A percentile compares a stretch with the other conserved stretches of the same genome.
Conservation (phyloP, 208 protist genomes). For the Spongospora subterranea region DNA sequence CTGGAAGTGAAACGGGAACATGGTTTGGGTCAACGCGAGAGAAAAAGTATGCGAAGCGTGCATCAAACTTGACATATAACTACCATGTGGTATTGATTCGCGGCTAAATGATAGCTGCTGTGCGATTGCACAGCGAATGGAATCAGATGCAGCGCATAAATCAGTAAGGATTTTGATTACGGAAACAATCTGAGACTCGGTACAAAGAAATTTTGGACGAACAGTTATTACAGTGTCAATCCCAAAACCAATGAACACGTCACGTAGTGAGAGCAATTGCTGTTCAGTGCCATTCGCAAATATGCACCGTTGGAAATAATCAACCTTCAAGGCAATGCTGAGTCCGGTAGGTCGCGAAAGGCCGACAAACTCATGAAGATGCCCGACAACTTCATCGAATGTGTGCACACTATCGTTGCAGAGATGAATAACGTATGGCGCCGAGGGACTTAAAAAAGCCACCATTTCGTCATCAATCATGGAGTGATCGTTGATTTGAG, state of each 20-base stretch:
- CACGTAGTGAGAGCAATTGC: neutral
- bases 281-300: neutral
- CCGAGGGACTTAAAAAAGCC: too few species aligned
- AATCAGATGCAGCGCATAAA: neutral
- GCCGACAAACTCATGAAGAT: neutral
- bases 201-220: neutral
- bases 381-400: slow-evolving; percentile 18
- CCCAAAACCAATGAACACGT: neutral
- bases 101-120: neutral
- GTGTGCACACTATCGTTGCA: slow-evolving; percentile 53
- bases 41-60: neutral
- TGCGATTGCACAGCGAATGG: neutral
- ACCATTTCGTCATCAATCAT: slow-evolving; percentile 5
- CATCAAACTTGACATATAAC: neutral
- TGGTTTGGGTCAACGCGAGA: neutral
- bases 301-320: neutral
- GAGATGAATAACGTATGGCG: neutral
- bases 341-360: neutral
- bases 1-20: slow-evolving; percentile 21
- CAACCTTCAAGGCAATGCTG: neutral
- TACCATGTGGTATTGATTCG: neutral
- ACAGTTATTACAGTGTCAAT: neutral
- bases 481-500: neutral
- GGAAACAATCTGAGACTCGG: neutral
- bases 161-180: slow-evolving; percentile 10